Percentiles rank a stretch among this genome's conserved stretches.
phyloP scores from a whole-genome alignment of 352 stramenopile genomes.

The Globisporangium cystogenes region DNA sequence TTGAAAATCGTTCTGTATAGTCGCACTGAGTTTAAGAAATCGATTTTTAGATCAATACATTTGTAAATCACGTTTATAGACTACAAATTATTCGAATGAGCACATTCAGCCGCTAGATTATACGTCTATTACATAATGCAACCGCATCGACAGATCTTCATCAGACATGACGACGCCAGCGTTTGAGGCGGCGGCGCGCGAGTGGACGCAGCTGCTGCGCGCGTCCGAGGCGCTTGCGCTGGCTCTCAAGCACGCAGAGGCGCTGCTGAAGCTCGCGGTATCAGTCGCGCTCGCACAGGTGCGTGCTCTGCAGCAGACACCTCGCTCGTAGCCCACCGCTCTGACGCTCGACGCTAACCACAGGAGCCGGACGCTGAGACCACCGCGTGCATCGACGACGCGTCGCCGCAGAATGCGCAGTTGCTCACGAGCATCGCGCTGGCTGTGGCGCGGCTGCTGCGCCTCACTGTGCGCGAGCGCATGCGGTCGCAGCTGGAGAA shows the following conservation, averaged over 20 bases:
- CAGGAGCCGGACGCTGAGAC: not conserved
- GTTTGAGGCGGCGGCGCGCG: slow-evolving; percentile 24
- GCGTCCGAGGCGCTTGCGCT: slow-evolving; percentile 19
- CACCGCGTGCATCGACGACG: not conserved
- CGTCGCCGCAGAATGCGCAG: slow-evolving; percentile 28
- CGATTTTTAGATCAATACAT: no score
- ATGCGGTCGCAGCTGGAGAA: slow-evolving; percentile 52
- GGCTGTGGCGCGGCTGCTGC: slow-evolving; percentile 37
- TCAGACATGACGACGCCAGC: slow-evolving; percentile 4
- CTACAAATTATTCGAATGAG: no score
- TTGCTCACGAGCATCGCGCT: slow-evolving; percentile 27
- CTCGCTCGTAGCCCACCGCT: slow-evolving; percentile 7
- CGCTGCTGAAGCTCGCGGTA: slow-evolving; percentile 25
- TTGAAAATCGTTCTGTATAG: no score
- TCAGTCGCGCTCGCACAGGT: slow-evolving; percentile 20
- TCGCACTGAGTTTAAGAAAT: no score
- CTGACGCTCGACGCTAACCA: no score
- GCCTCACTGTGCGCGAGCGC: slow-evolving; percentile 35
- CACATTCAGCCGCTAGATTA: no score
- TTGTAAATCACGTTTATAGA: no score
- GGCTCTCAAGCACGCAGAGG: slow-evolving; percentile 15
- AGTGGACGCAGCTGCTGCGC: slow-evolving; percentile 39
- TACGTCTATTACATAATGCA: no score
- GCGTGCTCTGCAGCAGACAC: not conserved
- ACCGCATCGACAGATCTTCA: no score